These are phyloP conservation scores for Trypanosoma rangeli DNA, from an alignment of 208 protist species.

Conservation along the genomic window DNA sequence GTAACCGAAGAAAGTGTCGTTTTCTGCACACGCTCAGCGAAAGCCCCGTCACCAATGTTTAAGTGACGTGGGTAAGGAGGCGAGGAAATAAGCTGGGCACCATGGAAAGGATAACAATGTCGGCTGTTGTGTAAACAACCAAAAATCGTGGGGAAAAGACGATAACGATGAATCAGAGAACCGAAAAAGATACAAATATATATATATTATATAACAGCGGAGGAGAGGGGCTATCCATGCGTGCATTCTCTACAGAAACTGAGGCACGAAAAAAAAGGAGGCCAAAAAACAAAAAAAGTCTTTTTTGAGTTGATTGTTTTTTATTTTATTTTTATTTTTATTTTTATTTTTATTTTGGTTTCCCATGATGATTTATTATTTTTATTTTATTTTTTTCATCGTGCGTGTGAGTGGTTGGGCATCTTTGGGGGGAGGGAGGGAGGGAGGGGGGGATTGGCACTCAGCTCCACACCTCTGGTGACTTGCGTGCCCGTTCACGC, in stretches of 20 bases:
- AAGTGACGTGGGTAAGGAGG: not conserved
- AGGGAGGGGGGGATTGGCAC: not conserved
- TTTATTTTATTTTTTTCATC: slow-evolving; percentile 24
- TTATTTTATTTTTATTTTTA: slow-evolving; percentile 17
- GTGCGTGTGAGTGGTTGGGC: not conserved
- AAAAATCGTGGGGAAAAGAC: not conserved
- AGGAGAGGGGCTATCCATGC: no score
- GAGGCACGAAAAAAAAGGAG: not conserved
- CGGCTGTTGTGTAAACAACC: not conserved
- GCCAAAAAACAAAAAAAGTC: no score
- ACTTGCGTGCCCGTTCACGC: not conserved
- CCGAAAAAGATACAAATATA: no score
- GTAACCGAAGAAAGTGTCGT: slow-evolving; percentile 69
- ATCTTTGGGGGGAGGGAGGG: no score
- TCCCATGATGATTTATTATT: not conserved
- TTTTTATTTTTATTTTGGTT: slow-evolving; percentile 12
- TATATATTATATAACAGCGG: no score
- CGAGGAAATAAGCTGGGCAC: no score
- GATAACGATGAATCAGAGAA: no score
- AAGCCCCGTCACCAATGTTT: not conserved
- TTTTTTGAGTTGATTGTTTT: not conserved
- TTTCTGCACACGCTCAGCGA: slow-evolving; percentile 37
- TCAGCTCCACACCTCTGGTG: not conserved
- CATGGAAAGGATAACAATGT: no score
- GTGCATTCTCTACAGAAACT: no score